Percentiles rank a stretch among this genome's conserved stretches.
phyloP scores from a whole-genome alignment of 2,329 filamentous ascomycete species.

The Chalaropsis ovoidea region DNA sequence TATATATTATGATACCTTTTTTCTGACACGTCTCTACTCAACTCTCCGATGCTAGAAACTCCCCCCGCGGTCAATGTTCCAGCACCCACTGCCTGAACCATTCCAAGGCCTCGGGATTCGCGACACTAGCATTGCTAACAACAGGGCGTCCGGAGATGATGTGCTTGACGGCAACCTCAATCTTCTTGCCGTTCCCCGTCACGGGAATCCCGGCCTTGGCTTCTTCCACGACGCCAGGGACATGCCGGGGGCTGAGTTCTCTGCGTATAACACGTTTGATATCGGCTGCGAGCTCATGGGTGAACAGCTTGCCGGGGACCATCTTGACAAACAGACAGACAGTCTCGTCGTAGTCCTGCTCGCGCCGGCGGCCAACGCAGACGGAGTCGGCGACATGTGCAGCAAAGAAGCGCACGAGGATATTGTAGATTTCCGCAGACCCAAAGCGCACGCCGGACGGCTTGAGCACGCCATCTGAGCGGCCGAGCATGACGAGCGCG shows the following conservation, averaged over 20 bases:
- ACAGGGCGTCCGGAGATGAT: slow-evolving; percentile 80
- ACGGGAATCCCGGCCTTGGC: slow-evolving; percentile 66
- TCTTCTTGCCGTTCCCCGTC: slow-evolving; percentile 93
- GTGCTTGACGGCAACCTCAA: slow-evolving; percentile 93
- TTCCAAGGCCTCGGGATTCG: slow-evolving; percentile 75
- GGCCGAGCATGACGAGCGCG: slow-evolving; percentile 79
- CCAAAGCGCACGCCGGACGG: slow-evolving; percentile 86
- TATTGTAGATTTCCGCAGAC: slow-evolving; percentile 89
- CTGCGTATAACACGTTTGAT: slow-evolving; percentile 61
- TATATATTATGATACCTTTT: slow-evolving; percentile 7
- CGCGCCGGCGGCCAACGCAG: slow-evolving; percentile 68
- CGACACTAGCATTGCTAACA: slow-evolving; percentile 86
- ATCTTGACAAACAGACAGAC: slow-evolving; percentile 85
- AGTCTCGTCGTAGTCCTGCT: slow-evolving; percentile 67
- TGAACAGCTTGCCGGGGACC: slow-evolving; percentile 47
- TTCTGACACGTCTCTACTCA: background rate
- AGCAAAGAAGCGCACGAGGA: slow-evolving; percentile 75
- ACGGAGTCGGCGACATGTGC: slow-evolving; percentile 72
- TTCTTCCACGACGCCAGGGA: slow-evolving; percentile 71
- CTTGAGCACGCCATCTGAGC: slow-evolving; percentile 87
- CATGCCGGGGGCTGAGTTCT: slow-evolving; percentile 80
- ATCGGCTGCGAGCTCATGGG: slow-evolving; percentile 46
- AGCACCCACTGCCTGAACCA: slow-evolving; percentile 77
- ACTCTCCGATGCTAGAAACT: background rate
- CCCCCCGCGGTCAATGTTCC: slow-evolving; percentile 27